Evolutionary conservation across 2,329 filamentous ascomycete species (phyloP), one percentile per base, ranked within the genome.

Genomic region (Coniochaeta sp.): DNA sequence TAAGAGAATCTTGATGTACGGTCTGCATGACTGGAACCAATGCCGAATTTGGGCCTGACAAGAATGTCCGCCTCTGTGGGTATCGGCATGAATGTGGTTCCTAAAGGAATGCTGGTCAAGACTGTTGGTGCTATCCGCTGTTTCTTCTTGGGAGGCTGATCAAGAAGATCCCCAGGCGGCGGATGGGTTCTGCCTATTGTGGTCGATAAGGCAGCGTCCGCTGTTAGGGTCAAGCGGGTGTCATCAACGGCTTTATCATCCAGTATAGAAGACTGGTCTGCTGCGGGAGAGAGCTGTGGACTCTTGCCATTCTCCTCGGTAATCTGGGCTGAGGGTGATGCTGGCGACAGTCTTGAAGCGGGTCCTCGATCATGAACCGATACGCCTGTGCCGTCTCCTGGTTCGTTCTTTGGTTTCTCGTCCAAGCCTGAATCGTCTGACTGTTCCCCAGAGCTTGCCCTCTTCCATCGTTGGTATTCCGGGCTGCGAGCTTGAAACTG

Each of bases 401-500:
- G 22, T 34, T 57, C 61, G n/a, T 28, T 19, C 8, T 24, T 55
- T n/a, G 58, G 24, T 24, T 24, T 47, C 17, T 63, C 16, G 66
- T 70, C n/a, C 61, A 65, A 11, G 69, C 59, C 34, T 66, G 68
- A 28, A 26, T 62, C 40, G 12, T 62, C 63, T 8, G 54, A 43
- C 3, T 59, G 57, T 17, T 58, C 58, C 14, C 34, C 58, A 16
- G 58, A 36, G 19, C 62, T 57, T 26, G 60, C 40, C 60, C 72
- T 72, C 50, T 68, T 71, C 65, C 70, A 70, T 1, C 66, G 58
- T 19, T 65, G 73, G 63, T 84, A 89, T 38, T 74, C 76, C 1
- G 64, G 65, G 58, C 87, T 90, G 54, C 68, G 73, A 33, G 68
- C 67, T 44, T 79, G 81, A 6, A 93, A 77, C 34, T 79, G 74